Evolutionary conservation across 768 basidiomycete genomes (phyloP).

Genomic region (Hysterangium stoloniferum): DNA sequence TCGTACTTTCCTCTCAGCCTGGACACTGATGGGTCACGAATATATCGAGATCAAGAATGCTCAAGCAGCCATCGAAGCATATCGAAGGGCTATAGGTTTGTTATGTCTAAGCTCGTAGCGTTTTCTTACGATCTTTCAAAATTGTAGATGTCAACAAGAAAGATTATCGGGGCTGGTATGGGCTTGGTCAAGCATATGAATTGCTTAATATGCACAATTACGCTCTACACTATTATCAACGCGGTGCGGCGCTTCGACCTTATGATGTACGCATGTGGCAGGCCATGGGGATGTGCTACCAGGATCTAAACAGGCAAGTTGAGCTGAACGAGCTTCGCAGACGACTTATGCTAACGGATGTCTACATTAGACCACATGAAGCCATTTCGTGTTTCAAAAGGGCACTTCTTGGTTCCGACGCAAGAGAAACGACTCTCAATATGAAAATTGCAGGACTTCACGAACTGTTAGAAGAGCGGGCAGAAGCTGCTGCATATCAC

Average conservation of each 20-base stretch:
- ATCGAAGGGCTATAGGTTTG: constrained; percentile 89
- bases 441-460: constrained; percentile 70
- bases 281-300: constrained; percentile 89
- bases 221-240: constrained; percentile 92
- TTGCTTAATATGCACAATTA: constrained; percentile 95
- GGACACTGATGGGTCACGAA: constrained; percentile 99
- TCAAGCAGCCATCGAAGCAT: constrained; percentile 97
- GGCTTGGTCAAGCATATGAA: constrained; percentile 96
- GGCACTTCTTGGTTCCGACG: constrained; percentile 75
- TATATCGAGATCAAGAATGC: constrained; percentile 99
- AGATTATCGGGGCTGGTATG: constrained; percentile 98
- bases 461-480: constrained; percentile 53
- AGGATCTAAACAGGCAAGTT: constrained; percentile 76
- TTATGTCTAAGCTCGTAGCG: constrained; percentile 11
- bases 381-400: constrained; percentile 90
- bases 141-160: constrained; percentile 84
- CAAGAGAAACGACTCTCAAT: constrained; percentile 65
- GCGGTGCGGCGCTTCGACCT: constrained; percentile 87
- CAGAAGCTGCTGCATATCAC: constrained; percentile 72
- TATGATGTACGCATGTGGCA: constrained; percentile 97
- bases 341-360: neutral
- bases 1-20: constrained; percentile 89
- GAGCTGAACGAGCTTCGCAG: neutral
- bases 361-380: constrained; percentile 57
- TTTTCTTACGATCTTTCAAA: neutral